Evolutionary conservation across 306 rosid genomes (phyloP).

Genomic region (Pterocarpus macrocarpus): DNA sequence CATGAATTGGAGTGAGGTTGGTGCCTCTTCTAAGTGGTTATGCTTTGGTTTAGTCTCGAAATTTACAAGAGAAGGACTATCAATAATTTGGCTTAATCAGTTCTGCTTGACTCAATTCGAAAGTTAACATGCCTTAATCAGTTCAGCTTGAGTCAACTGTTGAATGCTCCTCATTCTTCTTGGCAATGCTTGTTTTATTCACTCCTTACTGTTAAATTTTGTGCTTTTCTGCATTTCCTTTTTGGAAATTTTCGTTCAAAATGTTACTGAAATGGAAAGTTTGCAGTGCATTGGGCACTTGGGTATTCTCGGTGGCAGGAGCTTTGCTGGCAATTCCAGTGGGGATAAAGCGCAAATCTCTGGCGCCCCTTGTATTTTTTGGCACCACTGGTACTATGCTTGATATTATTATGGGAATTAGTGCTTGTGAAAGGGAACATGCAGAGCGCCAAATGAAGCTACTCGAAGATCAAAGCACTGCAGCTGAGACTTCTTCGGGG

Average conservation of each 20-base stretch:
- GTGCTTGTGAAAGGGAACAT: constrained; percentile 87
- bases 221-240: not conserved
- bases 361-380: constrained; percentile 92
- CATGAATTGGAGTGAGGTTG: constrained; percentile 26
- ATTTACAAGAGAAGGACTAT: not conserved
- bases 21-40: constrained; percentile 3
- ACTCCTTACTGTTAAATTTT: not conserved
- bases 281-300: constrained; percentile 88
- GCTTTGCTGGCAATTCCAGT: constrained; percentile 96
- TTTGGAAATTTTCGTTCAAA: not conserved
- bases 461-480: constrained; percentile 71
- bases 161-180: not conserved
- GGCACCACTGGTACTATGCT: constrained; percentile 98
- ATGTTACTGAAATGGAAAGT: constrained; percentile 43
- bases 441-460: constrained; percentile 90
- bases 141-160: not conserved
- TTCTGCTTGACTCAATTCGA: no score
- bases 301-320: constrained; percentile 97
- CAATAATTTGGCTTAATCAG: not conserved
- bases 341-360: constrained; percentile 88
- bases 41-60: constrained; percentile 2
- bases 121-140: not conserved
- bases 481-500: constrained; percentile 50
- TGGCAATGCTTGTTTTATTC: not conserved
- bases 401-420: constrained; percentile 89